Evolutionary conservation across 2,329 filamentous ascomycete species (phyloP).

Genomic region (Dendrostoma leiphaemia): DNA sequence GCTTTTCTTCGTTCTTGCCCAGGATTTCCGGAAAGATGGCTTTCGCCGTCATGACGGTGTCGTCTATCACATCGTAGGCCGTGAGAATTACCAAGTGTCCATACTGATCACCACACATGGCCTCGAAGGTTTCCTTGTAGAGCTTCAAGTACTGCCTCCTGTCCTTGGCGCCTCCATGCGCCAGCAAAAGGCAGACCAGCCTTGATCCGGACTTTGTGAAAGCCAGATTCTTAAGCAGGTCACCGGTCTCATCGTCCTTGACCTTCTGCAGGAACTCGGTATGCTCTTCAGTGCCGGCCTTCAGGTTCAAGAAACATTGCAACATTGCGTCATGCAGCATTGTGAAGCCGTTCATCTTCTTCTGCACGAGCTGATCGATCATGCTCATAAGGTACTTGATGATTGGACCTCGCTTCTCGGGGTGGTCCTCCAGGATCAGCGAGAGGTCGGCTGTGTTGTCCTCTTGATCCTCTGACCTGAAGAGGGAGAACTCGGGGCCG

Average conservation of each 20-base stretch:
- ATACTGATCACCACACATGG: slow-evolving; percentile 77
- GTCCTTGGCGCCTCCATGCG: slow-evolving; percentile 87
- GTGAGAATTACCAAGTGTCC: slow-evolving; percentile 81
- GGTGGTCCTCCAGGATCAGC: slow-evolving; percentile 70
- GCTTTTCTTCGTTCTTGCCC: slow-evolving; percentile 64
- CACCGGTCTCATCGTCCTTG: slow-evolving; percentile 87
- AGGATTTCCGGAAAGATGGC: slow-evolving; percentile 84
- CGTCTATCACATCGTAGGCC: slow-evolving; percentile 88
- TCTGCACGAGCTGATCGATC: slow-evolving; percentile 91
- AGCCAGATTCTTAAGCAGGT: slow-evolving; percentile 90
- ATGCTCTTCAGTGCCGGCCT: slow-evolving; percentile 75
- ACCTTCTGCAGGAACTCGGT: slow-evolving; percentile 86
- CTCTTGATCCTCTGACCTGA: slow-evolving; percentile 56
- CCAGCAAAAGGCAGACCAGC: slow-evolving; percentile 77
- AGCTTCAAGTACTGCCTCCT: slow-evolving; percentile 81
- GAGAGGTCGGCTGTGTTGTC: slow-evolving; percentile 67
- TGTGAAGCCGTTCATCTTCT: slow-evolving; percentile 94
- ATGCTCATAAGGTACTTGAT: slow-evolving; percentile 82
- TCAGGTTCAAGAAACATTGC: slow-evolving; percentile 85
- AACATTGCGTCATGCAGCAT: slow-evolving; percentile 98
- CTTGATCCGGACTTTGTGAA: slow-evolving; percentile 89
- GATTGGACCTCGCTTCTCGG: slow-evolving; percentile 83
- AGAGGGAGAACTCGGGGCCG: slow-evolving; percentile 85
- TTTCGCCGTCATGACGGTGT: slow-evolving; percentile 86
- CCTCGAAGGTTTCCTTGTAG: slow-evolving; percentile 85